Base-by-base conservation (phyloP, 768 basidiomycete genomes). In the Suillus plorans region DNA sequence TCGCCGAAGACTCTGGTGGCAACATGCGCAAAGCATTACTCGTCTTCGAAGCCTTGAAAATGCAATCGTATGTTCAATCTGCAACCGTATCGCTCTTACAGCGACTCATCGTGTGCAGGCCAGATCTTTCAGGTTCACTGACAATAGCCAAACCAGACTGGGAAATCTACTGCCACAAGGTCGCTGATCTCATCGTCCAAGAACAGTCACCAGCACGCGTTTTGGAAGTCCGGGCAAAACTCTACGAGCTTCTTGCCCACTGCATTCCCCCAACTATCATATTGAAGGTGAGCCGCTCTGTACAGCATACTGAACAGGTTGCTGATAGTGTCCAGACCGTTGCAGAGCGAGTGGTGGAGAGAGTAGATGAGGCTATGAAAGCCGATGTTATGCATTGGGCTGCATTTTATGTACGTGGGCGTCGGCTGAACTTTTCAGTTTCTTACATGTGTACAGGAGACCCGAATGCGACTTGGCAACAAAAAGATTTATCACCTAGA, bases 331-430 rank as follows among this genome's bases (percentile, higher is more conserved):
- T 44, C 41, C 20, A 97, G 97, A 99, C 97, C 4, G 86, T 99
- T 45, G 92, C 96, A 18, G 93, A 94, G 64, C 85, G 89, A 9
- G 85, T 99, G 18, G 88, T 95, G 31, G 91, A 94, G 55, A 85
- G 87, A 66, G 92, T 97, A 5, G 96, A 99, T 74, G 95, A 98
- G 74, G 83, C 82, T 60, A 74, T 99, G 64, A 97, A 96, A 78
- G 87, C 90, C 0, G 95, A 98, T 70, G 89, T 99, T 69, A 92
- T 98, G 83, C 95, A 97, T 73, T 99, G 96, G 96, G 94, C 97
- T 4, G 95, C 97, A 28, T 90, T 97, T 73, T 98, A 98, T 75
- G 95, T 95, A 72, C 66, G 92, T 78, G 22, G 31, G 14, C 41
- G 20, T 28, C 49, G 61, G 55, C 63, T 60, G 20, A 20, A 25